These are phyloP conservation scores for Triticum turgidum DNA, from an alignment of 176 grass and related monocot genomes.

Conservation along the genomic window DNA sequence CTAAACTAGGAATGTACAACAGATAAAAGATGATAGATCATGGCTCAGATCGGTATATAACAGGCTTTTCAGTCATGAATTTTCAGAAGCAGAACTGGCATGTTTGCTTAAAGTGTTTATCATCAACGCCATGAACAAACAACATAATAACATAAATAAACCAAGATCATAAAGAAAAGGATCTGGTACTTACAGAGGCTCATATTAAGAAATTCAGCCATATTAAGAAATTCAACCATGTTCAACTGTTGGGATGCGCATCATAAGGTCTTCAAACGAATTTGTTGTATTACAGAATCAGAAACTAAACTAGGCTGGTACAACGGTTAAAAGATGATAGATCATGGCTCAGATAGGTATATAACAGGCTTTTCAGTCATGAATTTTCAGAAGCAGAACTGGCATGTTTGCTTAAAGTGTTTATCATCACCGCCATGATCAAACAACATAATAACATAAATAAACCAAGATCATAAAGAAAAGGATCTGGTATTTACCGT, in stretches of 20 bases:
- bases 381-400: conserved; percentile 43
- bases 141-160: too few relatives aligned
- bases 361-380: conserved; percentile 37
- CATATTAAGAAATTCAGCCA: too few relatives aligned
- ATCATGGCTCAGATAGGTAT: background rate
- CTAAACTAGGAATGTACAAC: too few relatives aligned
- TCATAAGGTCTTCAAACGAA: too few relatives aligned
- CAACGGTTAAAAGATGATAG: too few relatives aligned
- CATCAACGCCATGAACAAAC: conserved; percentile 34
- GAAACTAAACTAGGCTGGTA: too few relatives aligned
- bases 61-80: conserved; percentile 33
- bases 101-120: conserved; percentile 46
- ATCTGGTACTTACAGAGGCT: too few relatives aligned
- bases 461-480: too few relatives aligned
- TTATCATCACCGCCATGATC: conserved; percentile 42
- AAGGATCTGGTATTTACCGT: too few relatives aligned
- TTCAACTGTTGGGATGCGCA: background rate
- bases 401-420: conserved; percentile 50
- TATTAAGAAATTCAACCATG: background rate
- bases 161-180: too few relatives aligned
- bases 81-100: conserved; percentile 54
- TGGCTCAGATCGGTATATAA: background rate
- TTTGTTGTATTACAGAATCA: too few relatives aligned
- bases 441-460: too few relatives aligned
- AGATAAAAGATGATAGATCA: background rate